phyloP scores from a whole-genome alignment of 1,139 yeast species.

The Nadsonia starkeyi-henricii region DNA sequence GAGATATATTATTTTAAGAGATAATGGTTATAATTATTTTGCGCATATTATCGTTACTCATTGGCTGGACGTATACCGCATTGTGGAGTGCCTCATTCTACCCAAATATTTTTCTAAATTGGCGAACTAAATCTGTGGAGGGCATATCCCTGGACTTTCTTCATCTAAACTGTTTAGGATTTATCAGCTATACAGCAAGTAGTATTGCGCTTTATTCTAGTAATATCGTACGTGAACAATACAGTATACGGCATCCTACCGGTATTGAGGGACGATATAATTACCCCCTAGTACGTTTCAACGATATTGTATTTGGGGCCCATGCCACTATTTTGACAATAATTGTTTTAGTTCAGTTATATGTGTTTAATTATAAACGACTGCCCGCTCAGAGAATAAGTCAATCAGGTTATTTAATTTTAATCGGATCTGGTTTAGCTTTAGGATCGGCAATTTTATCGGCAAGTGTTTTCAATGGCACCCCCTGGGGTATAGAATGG shows the following conservation, averaged over 20 bases:
- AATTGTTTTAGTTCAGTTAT: slow-evolving; percentile 26
- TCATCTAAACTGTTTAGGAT: slow-evolving; percentile 30
- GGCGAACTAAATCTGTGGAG: slow-evolving; percentile 27
- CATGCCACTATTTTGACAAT: slow-evolving; percentile 29
- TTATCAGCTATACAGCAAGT: slow-evolving; percentile 27
- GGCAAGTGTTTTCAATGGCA: slow-evolving; percentile 3
- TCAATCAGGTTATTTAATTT: slow-evolving; percentile 12
- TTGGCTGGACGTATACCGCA: slow-evolving; percentile 20
- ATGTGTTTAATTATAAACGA: slow-evolving; percentile 23
- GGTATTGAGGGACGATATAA: slow-evolving; percentile 14
- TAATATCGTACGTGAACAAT: slow-evolving; percentile 27
- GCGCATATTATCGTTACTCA: slow-evolving; percentile 11
- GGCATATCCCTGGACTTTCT: slow-evolving; percentile 33
- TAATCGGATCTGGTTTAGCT: slow-evolving; percentile 10
- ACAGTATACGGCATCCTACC: slow-evolving; percentile 20
- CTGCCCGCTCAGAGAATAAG: slow-evolving; percentile 19
- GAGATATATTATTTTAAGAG: too few relatives aligned
- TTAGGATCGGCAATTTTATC: slow-evolving; percentile 4
- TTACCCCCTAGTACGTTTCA: slow-evolving; percentile 28
- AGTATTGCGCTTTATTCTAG: slow-evolving; percentile 27
- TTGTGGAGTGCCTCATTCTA: slow-evolving; percentile 32
- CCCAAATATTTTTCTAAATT: slow-evolving; percentile 30
- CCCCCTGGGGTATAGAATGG: slow-evolving; percentile 6
- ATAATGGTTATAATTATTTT: neutral
- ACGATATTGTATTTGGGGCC: slow-evolving; percentile 30